These are phyloP conservation scores for Saccharomyces eubayanus DNA, from an alignment of 805 yeast species.

Conservation along the genomic window DNA sequence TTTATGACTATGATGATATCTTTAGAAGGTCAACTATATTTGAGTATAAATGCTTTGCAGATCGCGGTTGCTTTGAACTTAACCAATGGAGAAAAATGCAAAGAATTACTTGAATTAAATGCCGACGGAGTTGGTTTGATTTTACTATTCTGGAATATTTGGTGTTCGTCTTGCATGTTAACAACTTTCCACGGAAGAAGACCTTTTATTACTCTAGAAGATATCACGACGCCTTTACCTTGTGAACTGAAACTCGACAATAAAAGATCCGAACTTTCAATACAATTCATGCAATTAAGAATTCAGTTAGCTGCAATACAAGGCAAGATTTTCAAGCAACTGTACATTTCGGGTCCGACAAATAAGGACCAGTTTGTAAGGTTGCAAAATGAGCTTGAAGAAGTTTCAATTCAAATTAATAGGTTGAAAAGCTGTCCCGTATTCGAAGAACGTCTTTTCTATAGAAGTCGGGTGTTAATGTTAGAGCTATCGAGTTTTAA, in stretches of 20 bases:
- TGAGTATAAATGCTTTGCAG: conserved; percentile 2
- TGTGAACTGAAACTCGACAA: background rate
- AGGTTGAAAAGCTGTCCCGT: background rate
- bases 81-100: background rate
- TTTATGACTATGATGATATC: conserved; percentile 5
- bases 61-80: conserved; percentile 1
- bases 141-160: conserved; percentile 3
- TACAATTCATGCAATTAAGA: conserved; percentile 3
- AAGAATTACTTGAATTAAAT: background rate
- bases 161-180: conserved; percentile 6
- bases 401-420: background rate
- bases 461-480: conserved; percentile 1
- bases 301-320: conserved; percentile 1
- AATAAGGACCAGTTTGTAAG: background rate
- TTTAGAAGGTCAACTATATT: conserved; percentile 2
- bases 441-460: conserved; percentile 1
- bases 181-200: conserved; percentile 2
- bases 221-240: conserved; percentile 2
- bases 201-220: conserved; percentile 1
- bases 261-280: background rate
- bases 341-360: background rate
- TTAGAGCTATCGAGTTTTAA: conserved; percentile 3
- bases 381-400: background rate
- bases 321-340: background rate
- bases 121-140: background rate